Evolutionary conservation across 345 rosid species (phyloP).

Genomic region (Brassica nigra): DNA sequence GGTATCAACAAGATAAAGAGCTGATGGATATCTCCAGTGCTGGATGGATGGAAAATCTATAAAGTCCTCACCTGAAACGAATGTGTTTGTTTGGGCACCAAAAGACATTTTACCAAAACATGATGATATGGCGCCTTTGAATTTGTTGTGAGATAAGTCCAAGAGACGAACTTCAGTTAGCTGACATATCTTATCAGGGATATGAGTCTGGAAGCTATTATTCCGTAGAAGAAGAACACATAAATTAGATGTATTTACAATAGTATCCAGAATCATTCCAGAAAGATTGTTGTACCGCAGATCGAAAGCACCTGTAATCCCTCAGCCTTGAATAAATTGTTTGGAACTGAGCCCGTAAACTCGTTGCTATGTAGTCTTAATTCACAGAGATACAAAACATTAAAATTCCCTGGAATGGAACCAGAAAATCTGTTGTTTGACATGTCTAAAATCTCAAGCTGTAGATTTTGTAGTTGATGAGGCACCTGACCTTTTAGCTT

Average conservation of each 20-base stretch:
- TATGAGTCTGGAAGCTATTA: too few species aligned
- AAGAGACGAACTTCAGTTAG: neutral
- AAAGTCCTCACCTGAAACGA: too few species aligned
- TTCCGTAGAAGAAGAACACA: too few species aligned
- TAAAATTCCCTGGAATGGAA: neutral
- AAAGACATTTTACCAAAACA: too few species aligned
- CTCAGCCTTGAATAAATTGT: neutral
- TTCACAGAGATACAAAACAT: neutral
- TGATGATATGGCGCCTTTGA: too few species aligned
- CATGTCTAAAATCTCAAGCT: neutral
- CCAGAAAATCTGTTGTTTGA: neutral
- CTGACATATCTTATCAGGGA: too few species aligned
- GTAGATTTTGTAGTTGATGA: neutral
- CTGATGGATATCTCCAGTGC: neutral
- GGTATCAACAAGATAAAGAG: neutral
- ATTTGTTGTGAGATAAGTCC: constrained; percentile 4
- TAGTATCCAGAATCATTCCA: too few species aligned
- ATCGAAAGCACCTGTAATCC: neutral
- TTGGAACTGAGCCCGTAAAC: neutral
- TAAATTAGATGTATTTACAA: too few species aligned
- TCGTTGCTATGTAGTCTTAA: neutral
- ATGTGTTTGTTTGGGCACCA: neutral
- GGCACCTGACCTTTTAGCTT: neutral
- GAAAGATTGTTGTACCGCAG: constrained; percentile 3
- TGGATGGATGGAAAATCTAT: too few species aligned